Evolutionary conservation across 2,329 filamentous ascomycete species (phyloP).

Genomic region (Mollisia scopiformis): DNA sequence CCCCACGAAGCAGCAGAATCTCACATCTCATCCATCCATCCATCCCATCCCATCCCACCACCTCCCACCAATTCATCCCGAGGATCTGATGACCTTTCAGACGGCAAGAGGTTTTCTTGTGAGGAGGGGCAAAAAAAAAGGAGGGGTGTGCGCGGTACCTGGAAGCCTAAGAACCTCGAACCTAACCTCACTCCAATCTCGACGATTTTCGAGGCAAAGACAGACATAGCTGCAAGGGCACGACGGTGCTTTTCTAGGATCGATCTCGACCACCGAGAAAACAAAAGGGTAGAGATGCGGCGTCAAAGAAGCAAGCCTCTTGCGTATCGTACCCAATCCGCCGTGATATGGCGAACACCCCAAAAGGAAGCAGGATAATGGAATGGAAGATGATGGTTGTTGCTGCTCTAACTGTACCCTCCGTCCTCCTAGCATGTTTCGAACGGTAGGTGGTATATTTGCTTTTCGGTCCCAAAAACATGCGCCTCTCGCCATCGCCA

Average conservation of each 20-base stretch:
- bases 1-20: neutral
- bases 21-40: neutral
- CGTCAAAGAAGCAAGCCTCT: constrained; percentile 2
- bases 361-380: neutral
- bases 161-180: constrained; percentile 1
- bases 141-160: constrained; percentile 14
- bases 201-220: neutral
- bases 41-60: neutral
- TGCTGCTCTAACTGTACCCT: neutral
- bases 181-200: no score
- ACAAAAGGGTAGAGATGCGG: neutral
- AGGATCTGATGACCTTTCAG: neutral
- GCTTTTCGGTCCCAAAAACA: neutral
- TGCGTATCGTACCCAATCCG: neutral
- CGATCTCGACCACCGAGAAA: neutral
- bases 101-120: neutral
- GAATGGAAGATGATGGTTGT: neutral
- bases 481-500: neutral
- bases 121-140: constrained; percentile 2
- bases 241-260: neutral
- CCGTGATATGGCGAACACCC: neutral
- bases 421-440: no score
- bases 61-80: neutral
- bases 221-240: neutral
- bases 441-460: neutral